A percentile compares a stretch with the other conserved stretches of the same genome.
Evolutionary conservation across 1,284 basidiomycete species (phyloP).

Genomic region (Cerrena zonata): DNA sequence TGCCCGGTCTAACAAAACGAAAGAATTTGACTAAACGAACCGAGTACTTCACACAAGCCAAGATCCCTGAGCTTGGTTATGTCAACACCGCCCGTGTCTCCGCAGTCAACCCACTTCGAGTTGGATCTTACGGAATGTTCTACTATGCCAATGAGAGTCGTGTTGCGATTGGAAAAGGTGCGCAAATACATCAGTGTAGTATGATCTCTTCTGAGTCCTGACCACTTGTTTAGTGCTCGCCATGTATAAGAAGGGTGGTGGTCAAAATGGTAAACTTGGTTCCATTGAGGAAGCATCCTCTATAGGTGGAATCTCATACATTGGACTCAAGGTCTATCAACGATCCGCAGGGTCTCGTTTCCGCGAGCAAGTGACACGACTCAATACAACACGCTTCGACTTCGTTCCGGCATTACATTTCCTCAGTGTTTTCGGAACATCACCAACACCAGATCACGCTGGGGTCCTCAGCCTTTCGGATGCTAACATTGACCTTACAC

Average conservation of each 20-base stretch:
- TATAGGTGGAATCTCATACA: conserved; percentile 14
- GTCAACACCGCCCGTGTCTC: neutral
- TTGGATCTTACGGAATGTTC: conserved; percentile 3
- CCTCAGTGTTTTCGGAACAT: neutral
- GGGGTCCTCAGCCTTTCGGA: neutral
- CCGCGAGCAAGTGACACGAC: neutral
- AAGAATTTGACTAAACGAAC: neutral
- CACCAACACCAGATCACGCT: neutral
- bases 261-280: conserved; percentile 12
- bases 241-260: conserved; percentile 8
- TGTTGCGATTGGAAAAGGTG: conserved; percentile 3
- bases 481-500: neutral
- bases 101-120: neutral
- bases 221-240: neutral
- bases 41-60: neutral
- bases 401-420: neutral
- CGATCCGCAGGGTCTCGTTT: neutral
- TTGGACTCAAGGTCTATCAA: conserved; percentile 9
- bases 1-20: neutral
- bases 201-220: neutral
- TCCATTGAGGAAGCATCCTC: neutral
- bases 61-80: neutral
- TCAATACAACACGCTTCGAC: neutral
- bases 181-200: neutral
- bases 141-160: neutral